Evolutionary conservation across 257 asterid species (phyloP), one percentile per base, ranked within the genome.

Genomic region (Gentiana straminea): DNA sequence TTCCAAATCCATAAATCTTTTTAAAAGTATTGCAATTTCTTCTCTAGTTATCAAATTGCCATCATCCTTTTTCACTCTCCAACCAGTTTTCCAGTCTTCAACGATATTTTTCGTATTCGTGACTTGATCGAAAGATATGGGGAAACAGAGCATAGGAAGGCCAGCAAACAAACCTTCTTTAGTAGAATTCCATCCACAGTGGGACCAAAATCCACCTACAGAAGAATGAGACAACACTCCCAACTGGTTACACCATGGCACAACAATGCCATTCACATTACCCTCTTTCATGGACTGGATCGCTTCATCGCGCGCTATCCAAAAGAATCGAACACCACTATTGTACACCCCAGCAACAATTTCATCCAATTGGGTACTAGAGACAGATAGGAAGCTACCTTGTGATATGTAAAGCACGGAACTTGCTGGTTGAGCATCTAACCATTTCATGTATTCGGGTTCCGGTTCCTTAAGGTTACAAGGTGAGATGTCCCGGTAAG

Each of bases 131-230:
- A 61, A 57, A 0, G 64, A 0, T 0, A 78, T 55, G 0, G 95
- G 93, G 33, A 64, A 66, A 7, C 83, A 34, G 1, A 83, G 82
- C 74, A 81, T 3, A 0, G 91, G 94, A 52, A 74, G 58, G 0
- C 94, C 94, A 0, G 81, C 66, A 8, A 73, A 48, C 5, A 62
- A 44, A 0, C 78, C 77, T 52, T 86, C 95, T 35, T 63, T 77
- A 1, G 84, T 70, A 32, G 86, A 83, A 62, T 81, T 86, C 94
- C 95, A 86, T 8, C 94, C 94, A 10, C 95, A 81, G 3, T 86
- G 94, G 4, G 84, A 64, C 76, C 77, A 75, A 55, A 79, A 86
- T 0, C 90, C 90, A 2, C 90, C 94, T 0, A 83, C 68, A 24
- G 79, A 74, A 8, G 78, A 74, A 50, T 86, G 93, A 34, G 64